Percentiles rank a stretch among this genome's conserved stretches.
Evolutionary conservation across 371 early-diverging fungal genomes (phyloP).

Genomic region (Lichtheimia hyalospora): DNA sequence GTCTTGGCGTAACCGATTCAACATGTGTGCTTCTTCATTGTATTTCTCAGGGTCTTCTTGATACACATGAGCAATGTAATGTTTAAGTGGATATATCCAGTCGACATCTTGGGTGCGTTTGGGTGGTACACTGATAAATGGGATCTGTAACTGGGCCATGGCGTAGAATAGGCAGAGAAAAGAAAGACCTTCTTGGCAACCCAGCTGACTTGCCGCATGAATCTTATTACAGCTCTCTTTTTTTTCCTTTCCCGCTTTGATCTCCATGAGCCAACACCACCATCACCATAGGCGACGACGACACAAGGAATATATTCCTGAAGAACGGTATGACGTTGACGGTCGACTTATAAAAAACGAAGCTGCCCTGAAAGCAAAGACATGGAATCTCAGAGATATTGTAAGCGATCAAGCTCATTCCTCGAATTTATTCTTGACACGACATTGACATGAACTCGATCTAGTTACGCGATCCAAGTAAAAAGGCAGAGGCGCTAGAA

Average conservation of each 20-base stretch:
- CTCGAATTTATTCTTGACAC: too few species aligned
- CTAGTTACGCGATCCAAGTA: conserved; percentile 29
- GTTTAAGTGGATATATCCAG: conserved; percentile 79
- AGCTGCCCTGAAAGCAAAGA: conserved; percentile 23
- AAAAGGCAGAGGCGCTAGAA: conserved; percentile 27
- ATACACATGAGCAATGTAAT: conserved; percentile 81
- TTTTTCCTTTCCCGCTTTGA: neutral
- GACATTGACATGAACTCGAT: neutral
- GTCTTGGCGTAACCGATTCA: conserved; percentile 93
- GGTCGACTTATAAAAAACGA: conserved; percentile 37
- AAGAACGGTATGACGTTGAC: conserved; percentile 41
- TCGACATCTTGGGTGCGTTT: conserved; percentile 90
- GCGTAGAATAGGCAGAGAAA: neutral
- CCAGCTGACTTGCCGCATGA: too few species aligned
- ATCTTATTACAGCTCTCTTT: too few species aligned
- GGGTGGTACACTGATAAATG: conserved; percentile 62
- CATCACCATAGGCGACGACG: neutral
- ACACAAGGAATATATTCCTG: conserved; percentile 21
- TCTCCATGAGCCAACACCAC: neutral
- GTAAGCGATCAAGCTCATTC: conserved; percentile 18
- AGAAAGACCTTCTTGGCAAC: too few species aligned
- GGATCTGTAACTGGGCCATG: conserved; percentile 56
- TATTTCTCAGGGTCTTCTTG: conserved; percentile 94
- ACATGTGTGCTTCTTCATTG: conserved; percentile 74
- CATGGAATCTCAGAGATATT: conserved; percentile 44